Base-by-base conservation (phyloP, 2,329 filamentous ascomycete genomes). In the Herpotrichia juniperi region DNA sequence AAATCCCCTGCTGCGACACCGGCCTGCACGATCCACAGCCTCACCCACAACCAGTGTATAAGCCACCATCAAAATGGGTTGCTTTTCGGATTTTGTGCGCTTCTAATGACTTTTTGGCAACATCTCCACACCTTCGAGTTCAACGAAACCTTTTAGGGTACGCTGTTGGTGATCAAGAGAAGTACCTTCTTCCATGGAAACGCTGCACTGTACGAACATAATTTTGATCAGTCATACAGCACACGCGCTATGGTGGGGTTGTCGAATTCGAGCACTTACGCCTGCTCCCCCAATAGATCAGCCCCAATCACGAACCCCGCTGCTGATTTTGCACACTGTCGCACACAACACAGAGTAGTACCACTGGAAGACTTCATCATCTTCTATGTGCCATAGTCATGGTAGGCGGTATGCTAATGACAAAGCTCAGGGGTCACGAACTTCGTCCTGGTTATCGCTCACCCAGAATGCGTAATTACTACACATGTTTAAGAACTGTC, bases 261-360 rank as follows among this genome's bases (percentile, higher is more conserved):
- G 42, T 22, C 19, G 42, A 34, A 31, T 5, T 11, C n/a, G 14
- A 7, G 14, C 14, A 34, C 14, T 6, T 22, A 16, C 16, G 30
- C 25, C 26, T 24, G 6, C 6, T 10, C 7, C 28, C 14, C 42
- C 42, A 31, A 26, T 12, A 34, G 16, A 16, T 32, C 24, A 17
- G 22, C 19, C 42, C 42, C 30, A n/a, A 34, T 25, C 37, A n/a
- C 37, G 21, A 40, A n/a, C 37, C 37, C n/a, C 19, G 37, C 37
- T 10, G 31, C 31, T 16, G 16, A 7, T 34, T 11, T n/a, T 34
- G 7, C n/a, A 34, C n/a, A 34, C 26, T 28, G 26, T 28, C 26
- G 26, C 26, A 28, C 12, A 28, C 26, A 12, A 28, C 26, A 19
- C 34, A 19, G 12, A 37, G 19, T 16, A 9, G 40, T 17, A 16